These are phyloP conservation scores for Aciculoconidium aculeatum DNA, from an alignment of 805 yeast genomes.

Conservation along the genomic window DNA sequence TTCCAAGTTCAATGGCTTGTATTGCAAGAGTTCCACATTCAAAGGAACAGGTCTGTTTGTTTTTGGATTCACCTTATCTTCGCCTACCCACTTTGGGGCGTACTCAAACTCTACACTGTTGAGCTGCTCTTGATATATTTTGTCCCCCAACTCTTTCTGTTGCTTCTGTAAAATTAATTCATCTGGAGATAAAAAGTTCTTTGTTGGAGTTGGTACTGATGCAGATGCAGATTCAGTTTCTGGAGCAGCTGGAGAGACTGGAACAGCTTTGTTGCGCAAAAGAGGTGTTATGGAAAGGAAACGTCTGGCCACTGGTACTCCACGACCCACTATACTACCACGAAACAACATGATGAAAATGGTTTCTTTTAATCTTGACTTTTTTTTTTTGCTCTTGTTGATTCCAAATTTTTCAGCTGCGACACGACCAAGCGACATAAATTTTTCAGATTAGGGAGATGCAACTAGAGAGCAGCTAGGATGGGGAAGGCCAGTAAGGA, in stretches of 20 bases:
- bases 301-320: too few species aligned
- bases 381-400: too few species aligned
- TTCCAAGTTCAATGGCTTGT: conserved; percentile 70
- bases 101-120: conserved; percentile 22
- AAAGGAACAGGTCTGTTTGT: conserved; percentile 65
- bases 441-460: conserved; percentile 2
- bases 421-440: conserved; percentile 7
- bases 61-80: conserved; percentile 14
- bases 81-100: conserved; percentile 25
- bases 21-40: conserved; percentile 74
- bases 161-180: conserved; percentile 26
- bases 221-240: too few species aligned
- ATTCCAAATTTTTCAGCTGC: too few species aligned
- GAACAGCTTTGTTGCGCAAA: too few species aligned
- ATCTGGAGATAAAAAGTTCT: conserved; percentile 23
- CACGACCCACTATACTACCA: too few species aligned
- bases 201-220: background rate
- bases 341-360: too few species aligned
- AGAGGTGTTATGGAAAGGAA: too few species aligned
- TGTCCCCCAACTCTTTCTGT: conserved; percentile 19
- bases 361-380: too few species aligned
- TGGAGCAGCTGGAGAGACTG: too few species aligned
- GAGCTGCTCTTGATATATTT: conserved; percentile 22
- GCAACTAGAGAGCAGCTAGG: conserved; percentile 1
- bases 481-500: conserved; percentile 97